These are phyloP conservation scores for Gentiana macrophylla DNA, from an alignment of 257 asterid species.

Conservation along the genomic window DNA sequence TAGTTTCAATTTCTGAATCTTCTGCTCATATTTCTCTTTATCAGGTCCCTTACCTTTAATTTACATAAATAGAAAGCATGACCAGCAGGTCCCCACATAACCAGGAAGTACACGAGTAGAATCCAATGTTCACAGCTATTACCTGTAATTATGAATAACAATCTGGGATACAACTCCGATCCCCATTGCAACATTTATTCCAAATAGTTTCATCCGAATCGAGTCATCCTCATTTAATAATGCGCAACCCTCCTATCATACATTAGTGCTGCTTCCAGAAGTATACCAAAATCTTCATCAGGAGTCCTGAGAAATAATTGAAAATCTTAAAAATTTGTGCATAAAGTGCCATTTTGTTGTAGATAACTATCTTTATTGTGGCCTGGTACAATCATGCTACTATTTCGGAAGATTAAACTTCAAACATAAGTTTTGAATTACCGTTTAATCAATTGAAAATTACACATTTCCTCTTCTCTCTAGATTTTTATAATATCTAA, in stretches of 20 bases:
- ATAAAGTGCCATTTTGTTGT: background rate
- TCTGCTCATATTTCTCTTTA: constrained; percentile 86
- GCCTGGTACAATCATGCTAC: no score
- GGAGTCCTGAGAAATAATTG: constrained; percentile 56
- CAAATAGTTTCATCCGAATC: constrained; percentile 49
- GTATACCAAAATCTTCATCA: constrained; percentile 89
- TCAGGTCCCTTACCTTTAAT: constrained; percentile 92
- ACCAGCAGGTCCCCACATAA: constrained; percentile 2
- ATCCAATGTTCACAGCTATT: constrained; percentile 15
- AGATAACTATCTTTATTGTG: background rate
- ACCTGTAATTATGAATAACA: constrained; percentile 97
- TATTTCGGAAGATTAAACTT: background rate
- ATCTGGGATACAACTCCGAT: constrained; percentile 52
- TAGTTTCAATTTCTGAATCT: constrained; percentile 63
- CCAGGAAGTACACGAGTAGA: background rate
- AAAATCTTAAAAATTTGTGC: background rate
- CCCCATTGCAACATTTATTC: constrained; percentile 54
- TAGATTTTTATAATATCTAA: no score
- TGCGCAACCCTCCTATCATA: constrained; percentile 94
- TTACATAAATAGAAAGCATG: background rate
- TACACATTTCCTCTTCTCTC: constrained; percentile 11
- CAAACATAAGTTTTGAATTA: constrained; percentile 22
- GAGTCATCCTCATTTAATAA: constrained; percentile 63
- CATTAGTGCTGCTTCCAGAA: constrained; percentile 94
- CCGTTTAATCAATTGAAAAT: constrained; percentile 61